phyloP scores from a whole-genome alignment of 495 filamentous ascomycete genomes.

The Cladorrhinum samala region DNA sequence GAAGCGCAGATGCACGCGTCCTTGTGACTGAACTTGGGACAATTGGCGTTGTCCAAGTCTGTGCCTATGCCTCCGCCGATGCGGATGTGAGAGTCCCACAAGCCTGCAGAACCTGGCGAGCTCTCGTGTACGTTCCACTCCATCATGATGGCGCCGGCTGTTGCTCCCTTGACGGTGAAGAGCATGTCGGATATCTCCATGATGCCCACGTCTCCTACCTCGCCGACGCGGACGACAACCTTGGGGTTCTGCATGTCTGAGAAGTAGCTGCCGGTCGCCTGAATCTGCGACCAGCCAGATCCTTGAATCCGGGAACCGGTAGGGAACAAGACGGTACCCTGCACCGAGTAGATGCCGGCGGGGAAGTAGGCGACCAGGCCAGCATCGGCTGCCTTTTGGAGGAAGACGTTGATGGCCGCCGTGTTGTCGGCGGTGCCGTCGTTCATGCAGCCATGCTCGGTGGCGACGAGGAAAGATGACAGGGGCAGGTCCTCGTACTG shows the following conservation, averaged over 20 bases:
- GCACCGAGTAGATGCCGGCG: slow-evolving; percentile 29
- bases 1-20: slow-evolving; percentile 48
- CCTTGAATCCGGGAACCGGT: slow-evolving; percentile 37
- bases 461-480: slow-evolving; percentile 39
- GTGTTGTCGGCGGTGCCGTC: slow-evolving; percentile 26
- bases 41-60: slow-evolving; percentile 55
- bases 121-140: slow-evolving; percentile 67
- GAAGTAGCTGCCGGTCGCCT: slow-evolving; percentile 38
- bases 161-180: slow-evolving; percentile 63
- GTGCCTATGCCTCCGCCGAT: slow-evolving; percentile 47
- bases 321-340: slow-evolving; percentile 37
- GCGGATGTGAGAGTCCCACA: slow-evolving; percentile 13
- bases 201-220: slow-evolving; percentile 64
- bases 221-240: slow-evolving; percentile 64
- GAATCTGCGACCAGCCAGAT: slow-evolving; percentile 33
- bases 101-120: background rate
- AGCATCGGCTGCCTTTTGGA: background rate
- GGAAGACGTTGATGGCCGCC: slow-evolving; percentile 43
- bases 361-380: slow-evolving; percentile 24
- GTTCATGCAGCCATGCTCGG: slow-evolving; percentile 21
- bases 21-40: slow-evolving; percentile 36
- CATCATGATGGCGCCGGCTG: slow-evolving; percentile 75
- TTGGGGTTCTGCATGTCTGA: slow-evolving; percentile 49
- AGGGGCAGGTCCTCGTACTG: slow-evolving; percentile 48
- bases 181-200: slow-evolving; percentile 76